These are phyloP conservation scores for Tetrahymena malaccensis DNA, from an alignment of 73 alveolate species.

Conservation along the genomic window DNA sequence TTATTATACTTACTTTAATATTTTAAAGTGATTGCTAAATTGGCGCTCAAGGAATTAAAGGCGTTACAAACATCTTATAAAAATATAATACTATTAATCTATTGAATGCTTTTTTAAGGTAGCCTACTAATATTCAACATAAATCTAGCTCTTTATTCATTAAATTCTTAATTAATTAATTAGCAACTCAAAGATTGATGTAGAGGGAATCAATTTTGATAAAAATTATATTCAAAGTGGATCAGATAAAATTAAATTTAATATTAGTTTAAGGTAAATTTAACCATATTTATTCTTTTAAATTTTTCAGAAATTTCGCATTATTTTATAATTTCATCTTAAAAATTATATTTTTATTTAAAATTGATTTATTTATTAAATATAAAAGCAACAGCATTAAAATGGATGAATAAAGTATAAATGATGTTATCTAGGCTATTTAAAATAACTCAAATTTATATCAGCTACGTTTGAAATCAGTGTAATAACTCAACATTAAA, in stretches of 20 bases:
- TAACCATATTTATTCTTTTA: no score
- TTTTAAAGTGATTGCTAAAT: background rate
- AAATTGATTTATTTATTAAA: no score
- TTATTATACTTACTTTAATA: no score
- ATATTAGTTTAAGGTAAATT: background rate
- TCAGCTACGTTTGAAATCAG: background rate
- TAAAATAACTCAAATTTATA: background rate
- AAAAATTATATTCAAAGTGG: background rate
- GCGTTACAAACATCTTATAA: background rate
- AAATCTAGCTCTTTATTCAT: background rate
- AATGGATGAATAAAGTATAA: background rate
- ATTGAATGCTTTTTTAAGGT: background rate
- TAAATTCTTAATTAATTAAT: no score
- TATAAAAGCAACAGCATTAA: background rate
- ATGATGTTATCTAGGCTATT: background rate
- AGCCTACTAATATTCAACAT: no score
- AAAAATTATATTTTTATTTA: no score
- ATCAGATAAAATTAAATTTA: no score
- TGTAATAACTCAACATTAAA: background rate
- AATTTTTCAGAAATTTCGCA: no score
- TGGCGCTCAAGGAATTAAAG: background rate
- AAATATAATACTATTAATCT: no score
- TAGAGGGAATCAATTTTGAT: background rate
- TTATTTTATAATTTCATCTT: no score
- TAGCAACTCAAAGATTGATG: background rate